A percentile compares a stretch with the other conserved stretches of the same genome.
Conservation (phyloP, 257 asterid species). For the Knoxia roxburghii region DNA sequence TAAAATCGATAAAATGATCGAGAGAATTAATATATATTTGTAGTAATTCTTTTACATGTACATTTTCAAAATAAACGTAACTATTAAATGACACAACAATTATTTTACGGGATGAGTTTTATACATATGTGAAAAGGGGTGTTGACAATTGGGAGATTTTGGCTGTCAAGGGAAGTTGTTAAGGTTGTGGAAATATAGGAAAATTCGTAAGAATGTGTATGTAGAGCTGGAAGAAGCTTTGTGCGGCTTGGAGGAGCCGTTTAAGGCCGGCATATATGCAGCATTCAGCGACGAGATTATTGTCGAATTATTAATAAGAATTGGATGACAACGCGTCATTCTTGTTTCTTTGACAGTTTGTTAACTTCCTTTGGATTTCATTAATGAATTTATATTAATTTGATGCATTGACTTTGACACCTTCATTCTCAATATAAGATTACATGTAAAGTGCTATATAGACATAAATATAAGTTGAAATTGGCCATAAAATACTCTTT, state of each 20-base stretch:
- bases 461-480: too few relatives aligned
- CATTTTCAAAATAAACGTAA: too few relatives aligned
- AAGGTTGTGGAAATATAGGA: not conserved
- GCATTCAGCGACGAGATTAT: not conserved
- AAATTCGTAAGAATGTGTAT: not conserved
- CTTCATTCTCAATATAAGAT: not conserved
- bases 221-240: not conserved
- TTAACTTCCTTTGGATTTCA: not conserved
- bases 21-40: too few relatives aligned
- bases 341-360: not conserved
- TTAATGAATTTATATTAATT: not conserved
- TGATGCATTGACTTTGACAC: not conserved
- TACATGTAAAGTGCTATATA: not conserved
- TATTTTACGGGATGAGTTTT: too few relatives aligned
- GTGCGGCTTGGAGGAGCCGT: not conserved
- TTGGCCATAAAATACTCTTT: too few relatives aligned
- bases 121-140: too few relatives aligned
- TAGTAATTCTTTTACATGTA: too few relatives aligned
- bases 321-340: conserved; percentile 7
- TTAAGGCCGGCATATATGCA: conserved; percentile 7
- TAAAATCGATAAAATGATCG: too few relatives aligned
- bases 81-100: too few relatives aligned
- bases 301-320: not conserved
- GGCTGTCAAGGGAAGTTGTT: not conserved
- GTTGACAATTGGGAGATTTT: not conserved